A percentile compares a stretch with the other conserved stretches of the same genome.
Conservation (phyloP, 306 rosid species). For the Erythrophleum fordii region DNA sequence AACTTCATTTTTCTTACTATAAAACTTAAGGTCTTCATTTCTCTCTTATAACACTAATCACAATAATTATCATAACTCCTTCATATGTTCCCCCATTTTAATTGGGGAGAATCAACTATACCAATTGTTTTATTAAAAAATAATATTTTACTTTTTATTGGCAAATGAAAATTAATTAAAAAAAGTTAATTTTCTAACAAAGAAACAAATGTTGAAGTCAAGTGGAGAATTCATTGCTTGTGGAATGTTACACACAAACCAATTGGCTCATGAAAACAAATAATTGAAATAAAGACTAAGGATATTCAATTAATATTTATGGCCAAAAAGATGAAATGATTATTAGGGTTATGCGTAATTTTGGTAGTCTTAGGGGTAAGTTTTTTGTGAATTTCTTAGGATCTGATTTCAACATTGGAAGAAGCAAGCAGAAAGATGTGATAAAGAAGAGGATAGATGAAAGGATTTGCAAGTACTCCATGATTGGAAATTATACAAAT, state of each 20-base stretch:
- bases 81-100: no score
- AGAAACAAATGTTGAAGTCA: conserved; percentile 34
- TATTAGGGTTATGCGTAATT: conserved; percentile 30
- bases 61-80: no score
- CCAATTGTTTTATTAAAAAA: no score
- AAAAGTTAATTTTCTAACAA: no score
- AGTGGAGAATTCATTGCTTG: conserved; percentile 43
- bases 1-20: no score
- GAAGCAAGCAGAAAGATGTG: not conserved
- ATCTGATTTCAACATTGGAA: not conserved
- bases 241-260: conserved; percentile 22
- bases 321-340: conserved; percentile 40
- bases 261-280: conserved; percentile 39
- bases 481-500: not conserved
- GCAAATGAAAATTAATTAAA: no score
- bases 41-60: no score
- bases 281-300: conserved; percentile 34
- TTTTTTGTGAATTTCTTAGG: not conserved
- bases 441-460: not conserved
- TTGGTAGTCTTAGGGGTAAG: conserved; percentile 29
- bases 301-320: not conserved
- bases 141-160: no score
- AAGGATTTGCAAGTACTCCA: conserved; percentile 4
- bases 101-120: no score
- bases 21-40: no score